phyloP scores from a whole-genome alignment of 2,329 filamentous ascomycete genomes.

The Diaporthe sp. region DNA sequence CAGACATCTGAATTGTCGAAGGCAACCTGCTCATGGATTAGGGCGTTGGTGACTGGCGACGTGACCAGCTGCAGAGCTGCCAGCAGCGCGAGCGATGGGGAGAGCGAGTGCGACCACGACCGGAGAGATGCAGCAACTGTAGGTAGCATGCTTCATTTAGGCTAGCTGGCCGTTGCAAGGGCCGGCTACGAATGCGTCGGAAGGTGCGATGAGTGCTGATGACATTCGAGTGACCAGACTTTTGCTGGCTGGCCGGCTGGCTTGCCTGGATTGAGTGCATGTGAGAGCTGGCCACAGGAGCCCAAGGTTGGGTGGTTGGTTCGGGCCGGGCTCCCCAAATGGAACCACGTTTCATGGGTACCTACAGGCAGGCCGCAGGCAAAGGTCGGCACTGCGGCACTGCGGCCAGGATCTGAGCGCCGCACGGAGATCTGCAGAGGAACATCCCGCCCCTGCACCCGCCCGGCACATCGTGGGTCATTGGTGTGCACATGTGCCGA shows the following conservation, averaged over 20 bases:
- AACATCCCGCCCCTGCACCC: conserved; percentile 13
- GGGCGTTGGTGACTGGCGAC: conserved; percentile 5
- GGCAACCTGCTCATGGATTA: conserved; percentile 38
- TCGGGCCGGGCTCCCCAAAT: conserved; percentile 5
- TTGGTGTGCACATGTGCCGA: background rate
- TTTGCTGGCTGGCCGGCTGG: background rate
- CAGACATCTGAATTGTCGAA: conserved; percentile 40
- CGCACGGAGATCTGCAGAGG: conserved; percentile 11
- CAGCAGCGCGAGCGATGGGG: conserved; percentile 6
- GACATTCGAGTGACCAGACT: background rate
- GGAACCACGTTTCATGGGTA: conserved; percentile 22
- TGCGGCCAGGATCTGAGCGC: conserved; percentile 5
- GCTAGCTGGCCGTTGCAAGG: conserved; percentile 9
- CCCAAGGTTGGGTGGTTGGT: background rate
- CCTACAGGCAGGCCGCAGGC: background rate
- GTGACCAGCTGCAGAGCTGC: conserved; percentile 9
- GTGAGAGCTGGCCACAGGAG: background rate
- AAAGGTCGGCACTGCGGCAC: background rate
- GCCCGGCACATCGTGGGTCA: background rate
- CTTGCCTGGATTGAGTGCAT: background rate
- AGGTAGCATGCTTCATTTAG: conserved; percentile 23
- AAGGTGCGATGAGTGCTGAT: conserved; percentile 6
- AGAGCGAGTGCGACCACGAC: background rate
- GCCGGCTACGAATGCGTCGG: conserved; percentile 5
- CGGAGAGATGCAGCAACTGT: background rate